These are phyloP conservation scores for Ascosphaera aggregata DNA, from an alignment of 2,329 filamentous ascomycete genomes.

Conservation along the genomic window DNA sequence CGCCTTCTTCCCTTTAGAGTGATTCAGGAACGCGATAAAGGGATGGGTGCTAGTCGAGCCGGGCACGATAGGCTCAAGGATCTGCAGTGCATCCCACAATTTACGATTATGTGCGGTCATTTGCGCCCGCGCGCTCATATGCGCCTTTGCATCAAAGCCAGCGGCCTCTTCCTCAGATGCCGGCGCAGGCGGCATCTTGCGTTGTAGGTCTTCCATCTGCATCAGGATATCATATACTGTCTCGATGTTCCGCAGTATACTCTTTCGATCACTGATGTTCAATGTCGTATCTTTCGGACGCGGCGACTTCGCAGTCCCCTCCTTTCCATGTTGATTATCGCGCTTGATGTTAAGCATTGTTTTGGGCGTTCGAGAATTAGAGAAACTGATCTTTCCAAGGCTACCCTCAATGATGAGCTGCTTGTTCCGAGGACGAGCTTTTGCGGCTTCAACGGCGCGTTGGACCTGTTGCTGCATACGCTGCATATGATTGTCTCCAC, in stretches of 20 bases:
- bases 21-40: slow-evolving; percentile 88
- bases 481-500: slow-evolving; percentile 91
- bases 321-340: slow-evolving; percentile 29
- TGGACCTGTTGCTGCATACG: slow-evolving; percentile 99
- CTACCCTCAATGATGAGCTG: slow-evolving; percentile 92
- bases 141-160: slow-evolving; percentile 38
- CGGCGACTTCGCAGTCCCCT: slow-evolving; percentile 12
- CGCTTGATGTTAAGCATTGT: slow-evolving; percentile 90
- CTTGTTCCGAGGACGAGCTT: slow-evolving; percentile 93
- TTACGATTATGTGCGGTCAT: slow-evolving; percentile 49
- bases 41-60: slow-evolving; percentile 53
- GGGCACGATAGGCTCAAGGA: slow-evolving; percentile 69
- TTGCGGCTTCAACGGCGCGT: slow-evolving; percentile 86
- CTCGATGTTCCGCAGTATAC: slow-evolving; percentile 68
- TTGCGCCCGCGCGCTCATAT: slow-evolving; percentile 58
- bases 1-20: slow-evolving; percentile 87
- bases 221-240: slow-evolving; percentile 71
- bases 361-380: slow-evolving; percentile 93
- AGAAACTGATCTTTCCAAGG: slow-evolving; percentile 94
- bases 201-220: slow-evolving; percentile 82
- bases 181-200: slow-evolving; percentile 47
- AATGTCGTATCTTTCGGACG: slow-evolving; percentile 23
- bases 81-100: slow-evolving; percentile 71
- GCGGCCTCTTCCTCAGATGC: slow-evolving; percentile 24
- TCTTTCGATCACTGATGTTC: slow-evolving; percentile 54